These are phyloP conservation scores for Penium margaritaceum DNA, from an alignment of 139 green algal species.

Conservation along the genomic window DNA sequence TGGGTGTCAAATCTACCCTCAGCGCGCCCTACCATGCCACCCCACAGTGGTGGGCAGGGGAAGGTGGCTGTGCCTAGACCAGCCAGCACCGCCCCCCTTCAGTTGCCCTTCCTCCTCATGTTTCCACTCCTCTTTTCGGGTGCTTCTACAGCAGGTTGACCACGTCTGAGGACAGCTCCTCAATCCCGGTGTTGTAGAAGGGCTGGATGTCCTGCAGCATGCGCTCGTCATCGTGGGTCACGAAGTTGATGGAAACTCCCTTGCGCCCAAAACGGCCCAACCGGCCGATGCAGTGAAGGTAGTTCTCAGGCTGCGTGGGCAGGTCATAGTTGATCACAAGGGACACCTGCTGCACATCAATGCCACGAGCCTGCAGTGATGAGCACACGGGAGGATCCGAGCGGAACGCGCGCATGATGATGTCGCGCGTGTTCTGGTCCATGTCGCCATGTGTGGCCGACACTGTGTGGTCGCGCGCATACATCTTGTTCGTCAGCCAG, in stretches of 20 bases:
- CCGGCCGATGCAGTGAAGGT: conserved; percentile 95
- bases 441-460: conserved; percentile 98
- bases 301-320: conserved; percentile 99
- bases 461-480: conserved; percentile 95
- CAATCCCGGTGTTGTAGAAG: conserved; percentile 98
- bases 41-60: too few relatives aligned
- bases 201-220: conserved; percentile 94
- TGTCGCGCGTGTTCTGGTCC: conserved; percentile 99
- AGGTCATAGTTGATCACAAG: conserved; percentile 99
- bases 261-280: conserved; percentile 89
- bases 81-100: too few relatives aligned
- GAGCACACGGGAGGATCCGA: conserved; percentile 96
- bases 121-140: too few relatives aligned
- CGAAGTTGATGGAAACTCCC: conserved; percentile 99
- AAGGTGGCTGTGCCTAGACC: too few relatives aligned
- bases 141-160: conserved; percentile 84
- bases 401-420: conserved; percentile 99
- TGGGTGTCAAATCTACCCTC: too few relatives aligned
- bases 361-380: conserved; percentile 99
- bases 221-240: conserved; percentile 86
- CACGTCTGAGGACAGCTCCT: conserved; percentile 95
- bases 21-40: too few relatives aligned
- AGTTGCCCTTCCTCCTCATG: too few relatives aligned
- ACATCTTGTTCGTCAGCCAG: conserved; percentile 99
- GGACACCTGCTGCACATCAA: conserved; percentile 99